Evolutionary conservation across 2,329 filamentous ascomycete genomes (phyloP).

Genomic region (Dendryphion nanum): DNA sequence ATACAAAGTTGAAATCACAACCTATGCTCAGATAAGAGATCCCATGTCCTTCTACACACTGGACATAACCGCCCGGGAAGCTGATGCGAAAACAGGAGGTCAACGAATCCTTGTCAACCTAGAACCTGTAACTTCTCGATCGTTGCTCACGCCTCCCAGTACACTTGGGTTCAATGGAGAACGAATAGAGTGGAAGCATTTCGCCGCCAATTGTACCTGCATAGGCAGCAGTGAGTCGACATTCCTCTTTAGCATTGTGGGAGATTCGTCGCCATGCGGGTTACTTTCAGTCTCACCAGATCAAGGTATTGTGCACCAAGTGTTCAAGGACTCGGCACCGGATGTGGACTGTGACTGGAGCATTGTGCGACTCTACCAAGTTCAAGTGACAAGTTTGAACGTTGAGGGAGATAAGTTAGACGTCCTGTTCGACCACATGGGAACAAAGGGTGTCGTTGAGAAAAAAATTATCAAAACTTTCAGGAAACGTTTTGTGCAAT

Average conservation of each 20-base stretch:
- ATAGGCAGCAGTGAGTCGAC: too few species aligned
- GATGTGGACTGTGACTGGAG: background rate
- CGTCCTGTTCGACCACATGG: too few species aligned
- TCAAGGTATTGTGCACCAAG: background rate
- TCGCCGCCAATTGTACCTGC: too few species aligned
- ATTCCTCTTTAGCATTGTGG: too few species aligned
- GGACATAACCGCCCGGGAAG: background rate
- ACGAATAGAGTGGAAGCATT: background rate
- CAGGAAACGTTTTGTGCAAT: background rate
- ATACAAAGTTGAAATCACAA: background rate
- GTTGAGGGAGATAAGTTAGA: too few species aligned
- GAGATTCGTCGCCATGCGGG: background rate
- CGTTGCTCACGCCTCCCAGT: background rate
- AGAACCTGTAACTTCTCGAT: background rate
- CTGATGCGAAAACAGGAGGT: background rate
- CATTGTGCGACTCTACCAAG: background rate
- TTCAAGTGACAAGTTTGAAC: background rate
- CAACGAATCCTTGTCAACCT: background rate
- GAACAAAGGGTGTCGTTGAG: too few species aligned
- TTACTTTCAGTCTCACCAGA: background rate
- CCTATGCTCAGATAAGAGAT: background rate
- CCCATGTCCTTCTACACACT: background rate
- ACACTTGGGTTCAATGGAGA: background rate
- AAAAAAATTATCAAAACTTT: background rate
- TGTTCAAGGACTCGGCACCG: too few species aligned